These are phyloP conservation scores for Podospora tetraspora DNA, from an alignment of 495 filamentous ascomycete genomes.

Conservation along the genomic window DNA sequence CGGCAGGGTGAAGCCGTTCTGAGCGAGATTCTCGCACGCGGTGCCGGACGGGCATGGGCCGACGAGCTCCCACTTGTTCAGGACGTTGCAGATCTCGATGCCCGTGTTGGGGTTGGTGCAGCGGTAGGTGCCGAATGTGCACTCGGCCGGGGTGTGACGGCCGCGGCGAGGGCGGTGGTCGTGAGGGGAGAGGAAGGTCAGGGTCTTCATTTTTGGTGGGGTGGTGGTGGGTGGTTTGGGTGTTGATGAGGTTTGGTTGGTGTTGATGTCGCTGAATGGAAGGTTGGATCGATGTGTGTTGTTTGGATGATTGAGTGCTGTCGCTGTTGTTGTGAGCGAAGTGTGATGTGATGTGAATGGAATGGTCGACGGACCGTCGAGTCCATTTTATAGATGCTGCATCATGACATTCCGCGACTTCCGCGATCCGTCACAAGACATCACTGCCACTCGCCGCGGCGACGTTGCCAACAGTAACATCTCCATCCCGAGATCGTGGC, in stretches of 20 bases:
- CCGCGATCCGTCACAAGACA: not conserved
- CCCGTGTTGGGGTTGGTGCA: conserved; percentile 23
- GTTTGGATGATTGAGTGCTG: not conserved
- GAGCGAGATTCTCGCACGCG: conserved; percentile 16
- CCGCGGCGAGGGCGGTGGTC: conserved; percentile 15
- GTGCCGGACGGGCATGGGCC: conserved; percentile 19
- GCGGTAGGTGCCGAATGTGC: conserved; percentile 26
- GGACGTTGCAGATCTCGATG: conserved; percentile 25
- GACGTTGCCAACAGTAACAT: not conserved
- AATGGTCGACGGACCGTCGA: not conserved
- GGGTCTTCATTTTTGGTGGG: conserved; percentile 18
- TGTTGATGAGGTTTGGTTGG: not conserved
- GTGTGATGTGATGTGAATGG: not conserved
- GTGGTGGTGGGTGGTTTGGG: not conserved
- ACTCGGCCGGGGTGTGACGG: conserved; percentile 8
- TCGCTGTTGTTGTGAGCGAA: not conserved
- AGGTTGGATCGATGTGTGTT: not conserved
- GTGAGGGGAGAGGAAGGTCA: conserved; percentile 16
- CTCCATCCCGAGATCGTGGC: not conserved
- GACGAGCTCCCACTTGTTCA: conserved; percentile 18
- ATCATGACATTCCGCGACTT: not conserved
- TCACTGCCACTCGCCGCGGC: not conserved
- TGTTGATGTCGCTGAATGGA: not conserved
- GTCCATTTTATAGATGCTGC: not conserved
- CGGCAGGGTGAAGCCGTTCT: conserved; percentile 22